phyloP scores from a whole-genome alignment of 2,329 filamentous ascomycete genomes.

The Myotisia sp. region DNA sequence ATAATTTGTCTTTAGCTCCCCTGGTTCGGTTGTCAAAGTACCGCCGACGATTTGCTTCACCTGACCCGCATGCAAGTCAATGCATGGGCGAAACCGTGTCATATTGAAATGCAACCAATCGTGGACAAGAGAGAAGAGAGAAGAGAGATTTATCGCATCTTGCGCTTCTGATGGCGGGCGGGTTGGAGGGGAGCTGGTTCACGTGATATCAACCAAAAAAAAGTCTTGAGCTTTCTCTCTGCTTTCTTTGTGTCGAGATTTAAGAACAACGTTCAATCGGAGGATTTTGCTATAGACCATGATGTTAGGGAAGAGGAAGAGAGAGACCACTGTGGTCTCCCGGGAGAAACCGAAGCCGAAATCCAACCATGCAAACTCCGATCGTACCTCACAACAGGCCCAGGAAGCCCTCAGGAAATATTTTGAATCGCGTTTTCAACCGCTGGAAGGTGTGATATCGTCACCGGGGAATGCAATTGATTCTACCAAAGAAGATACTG shows the following conservation, averaged over 20 bases:
- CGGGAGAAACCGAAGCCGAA: conserved; percentile 14
- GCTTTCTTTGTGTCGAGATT: no score
- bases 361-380: conserved; percentile 15
- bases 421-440: conserved; percentile 79
- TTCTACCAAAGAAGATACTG: conserved; percentile 9
- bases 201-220: no score
- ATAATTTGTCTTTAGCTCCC: conserved; percentile 74
- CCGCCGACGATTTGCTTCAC: conserved; percentile 98
- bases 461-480: conserved; percentile 12
- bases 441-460: conserved; percentile 38
- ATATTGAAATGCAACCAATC: no score
- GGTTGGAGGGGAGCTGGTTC: no score
- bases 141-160: no score
- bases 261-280: no score
- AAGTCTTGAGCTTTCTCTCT: no score
- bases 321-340: conserved; percentile 24
- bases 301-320: conserved; percentile 37
- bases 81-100: conserved; percentile 91
- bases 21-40: conserved; percentile 57
- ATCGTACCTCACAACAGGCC: conserved; percentile 37
- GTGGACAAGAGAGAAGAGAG: no score
- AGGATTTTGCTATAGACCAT: no score
- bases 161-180: no score
- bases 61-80: conserved; percentile 91
- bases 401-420: conserved; percentile 66